Evolutionary conservation across 2,329 filamentous ascomycete species (phyloP).

Genomic region (Cladosporium sp.): DNA sequence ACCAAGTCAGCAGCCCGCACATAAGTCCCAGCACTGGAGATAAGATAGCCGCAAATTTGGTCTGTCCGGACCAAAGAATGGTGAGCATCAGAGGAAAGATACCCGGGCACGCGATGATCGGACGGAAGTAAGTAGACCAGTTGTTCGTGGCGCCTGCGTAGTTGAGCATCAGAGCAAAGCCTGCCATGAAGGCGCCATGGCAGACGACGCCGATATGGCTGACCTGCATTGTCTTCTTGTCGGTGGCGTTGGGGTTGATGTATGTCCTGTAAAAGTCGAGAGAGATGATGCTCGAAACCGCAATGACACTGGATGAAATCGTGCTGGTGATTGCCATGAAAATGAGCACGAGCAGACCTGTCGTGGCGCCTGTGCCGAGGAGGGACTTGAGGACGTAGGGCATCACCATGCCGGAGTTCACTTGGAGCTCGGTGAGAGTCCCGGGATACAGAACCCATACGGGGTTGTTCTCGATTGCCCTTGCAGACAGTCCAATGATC

Average conservation of each 20-base stretch:
- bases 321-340: conserved; percentile 52
- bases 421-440: conserved; percentile 37
- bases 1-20: conserved; percentile 42
- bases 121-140: conserved; percentile 42
- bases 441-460: conserved; percentile 44
- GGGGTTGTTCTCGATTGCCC: conserved; percentile 44
- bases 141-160: conserved; percentile 49
- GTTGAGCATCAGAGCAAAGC: conserved; percentile 44
- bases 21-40: conserved; percentile 43
- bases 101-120: conserved; percentile 40
- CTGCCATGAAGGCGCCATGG: conserved; percentile 47
- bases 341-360: conserved; percentile 44
- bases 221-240: conserved; percentile 39
- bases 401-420: conserved; percentile 46
- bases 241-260: conserved; percentile 43
- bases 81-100: conserved; percentile 45
- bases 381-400: conserved; percentile 43
- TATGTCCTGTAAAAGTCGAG: conserved; percentile 51
- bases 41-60: conserved; percentile 41
- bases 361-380: conserved; percentile 40
- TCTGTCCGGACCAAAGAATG: conserved; percentile 44
- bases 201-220: conserved; percentile 47
- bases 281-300: conserved; percentile 48
- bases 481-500: conserved; percentile 43
- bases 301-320: conserved; percentile 49